Conservation (phyloP, 345 rosid species). For the Laguncularia racemosa region DNA sequence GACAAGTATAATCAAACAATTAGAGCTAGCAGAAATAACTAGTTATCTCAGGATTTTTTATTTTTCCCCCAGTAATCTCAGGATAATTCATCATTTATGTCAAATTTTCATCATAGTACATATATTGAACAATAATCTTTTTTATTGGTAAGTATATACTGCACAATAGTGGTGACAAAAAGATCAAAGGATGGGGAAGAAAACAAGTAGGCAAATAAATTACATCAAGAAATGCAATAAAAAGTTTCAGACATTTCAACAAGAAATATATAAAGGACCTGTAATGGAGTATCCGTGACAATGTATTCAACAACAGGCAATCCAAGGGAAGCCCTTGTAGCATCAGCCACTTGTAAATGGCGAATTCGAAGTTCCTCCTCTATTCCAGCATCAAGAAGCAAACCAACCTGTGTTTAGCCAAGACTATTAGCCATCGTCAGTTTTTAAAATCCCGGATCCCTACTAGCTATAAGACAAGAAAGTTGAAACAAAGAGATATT, state of each 20-base stretch:
- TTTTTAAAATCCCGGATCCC: slow-evolving; percentile 2
- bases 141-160: too few relatives aligned
- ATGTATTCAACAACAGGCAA: slow-evolving; percentile 48
- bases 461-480: too few relatives aligned
- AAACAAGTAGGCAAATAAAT: background rate
- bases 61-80: too few relatives aligned
- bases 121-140: too few relatives aligned
- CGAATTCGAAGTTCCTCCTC: slow-evolving; percentile 49
- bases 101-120: too few relatives aligned
- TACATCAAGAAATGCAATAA: too few relatives aligned
- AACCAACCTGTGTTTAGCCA: slow-evolving; percentile 41
- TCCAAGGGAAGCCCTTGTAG: slow-evolving; percentile 68
- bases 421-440: background rate
- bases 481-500: background rate
- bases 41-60: too few relatives aligned
- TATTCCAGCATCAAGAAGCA: slow-evolving; percentile 57
- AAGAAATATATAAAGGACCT: slow-evolving; percentile 16
- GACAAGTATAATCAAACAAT: too few relatives aligned
- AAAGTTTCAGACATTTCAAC: background rate
- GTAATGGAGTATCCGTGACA: slow-evolving; percentile 39
- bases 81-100: too few relatives aligned
- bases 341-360: slow-evolving; percentile 65
- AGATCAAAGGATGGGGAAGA: too few relatives aligned
- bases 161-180: too few relatives aligned
- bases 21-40: too few relatives aligned